Percentiles rank a stretch among this genome's conserved stretches.
phyloP scores from a whole-genome alignment of 1,284 basidiomycete species.

The Papiliotrema fonsecae region DNA sequence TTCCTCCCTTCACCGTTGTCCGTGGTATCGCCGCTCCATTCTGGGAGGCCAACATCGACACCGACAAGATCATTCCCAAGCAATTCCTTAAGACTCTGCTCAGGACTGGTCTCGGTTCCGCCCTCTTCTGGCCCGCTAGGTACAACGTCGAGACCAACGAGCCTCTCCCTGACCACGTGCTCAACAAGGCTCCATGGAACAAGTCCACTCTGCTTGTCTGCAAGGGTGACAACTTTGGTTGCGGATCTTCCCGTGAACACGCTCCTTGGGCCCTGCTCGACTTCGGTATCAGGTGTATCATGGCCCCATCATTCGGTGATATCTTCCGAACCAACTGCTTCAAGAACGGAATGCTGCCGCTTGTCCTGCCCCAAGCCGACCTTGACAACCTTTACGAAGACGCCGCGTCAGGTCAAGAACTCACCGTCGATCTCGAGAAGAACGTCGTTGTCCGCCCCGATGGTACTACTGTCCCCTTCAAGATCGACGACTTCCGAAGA shows the following conservation, averaged over 20 bases:
- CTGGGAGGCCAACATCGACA: conserved; percentile 89
- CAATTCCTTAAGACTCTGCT: conserved; percentile 94
- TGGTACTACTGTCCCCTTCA: conserved; percentile 66
- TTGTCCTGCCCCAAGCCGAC: conserved; percentile 69
- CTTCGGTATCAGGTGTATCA: conserved; percentile 88
- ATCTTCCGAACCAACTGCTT: conserved; percentile 75
- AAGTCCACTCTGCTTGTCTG: conserved; percentile 80
- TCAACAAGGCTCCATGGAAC: conserved; percentile 80
- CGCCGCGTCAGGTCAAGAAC: conserved; percentile 69
- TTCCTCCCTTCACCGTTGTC: conserved; percentile 71
- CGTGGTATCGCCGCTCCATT: conserved; percentile 85
- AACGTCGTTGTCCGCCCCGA: conserved; percentile 72
- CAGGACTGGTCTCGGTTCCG: conserved; percentile 84
- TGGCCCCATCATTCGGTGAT: conserved; percentile 90
- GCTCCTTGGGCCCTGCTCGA: conserved; percentile 96
- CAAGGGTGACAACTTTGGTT: conserved; percentile 89
- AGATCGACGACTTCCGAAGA: conserved; percentile 78
- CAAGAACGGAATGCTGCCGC: conserved; percentile 94
- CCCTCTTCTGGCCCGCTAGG: conserved; percentile 79
- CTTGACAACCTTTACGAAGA: conserved; percentile 73
- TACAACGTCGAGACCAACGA: conserved; percentile 70
- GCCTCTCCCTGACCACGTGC: conserved; percentile 76
- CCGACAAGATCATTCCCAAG: conserved; percentile 96
- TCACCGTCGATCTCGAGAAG: conserved; percentile 87
- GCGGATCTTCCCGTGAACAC: conserved; percentile 89